Base-by-base conservation (phyloP, 306 rosid species). In the Potentilla sterilis region DNA sequence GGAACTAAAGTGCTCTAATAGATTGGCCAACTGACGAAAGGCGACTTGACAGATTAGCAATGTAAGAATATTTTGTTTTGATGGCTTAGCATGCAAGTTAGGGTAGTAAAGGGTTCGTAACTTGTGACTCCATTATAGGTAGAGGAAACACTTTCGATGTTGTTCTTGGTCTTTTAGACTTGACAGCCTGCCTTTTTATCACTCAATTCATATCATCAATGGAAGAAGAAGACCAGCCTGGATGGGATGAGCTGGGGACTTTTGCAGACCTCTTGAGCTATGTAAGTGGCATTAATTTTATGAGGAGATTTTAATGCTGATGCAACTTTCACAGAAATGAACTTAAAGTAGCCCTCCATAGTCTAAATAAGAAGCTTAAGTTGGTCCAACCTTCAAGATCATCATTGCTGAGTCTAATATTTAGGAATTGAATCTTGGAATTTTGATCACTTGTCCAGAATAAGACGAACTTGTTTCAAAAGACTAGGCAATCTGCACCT, bases 261-360 rank as follows among this genome's bases (percentile, higher is more conserved):
- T n/a, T n/a, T n/a, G 83, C 83, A 24, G 97, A 93, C 83, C 97
- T 93, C 78, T 76, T 93, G 87, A 80, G 80, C 80, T 88, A 88
- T 70, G 98, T 93, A 86, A 84, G 96, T 87, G 74, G 22, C 73
- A 66, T 46, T 6, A 7, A 67, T 72, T 41, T 7, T 11, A 42
- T 66, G 5, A 9, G 54, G 32, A 73, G 18, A 7, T 48, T 40
- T 19, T 16, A 64, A 46, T 64, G 41, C 19, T 55, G 62, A 65
- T 55, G 67, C 35, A 32, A 69, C 66, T 43, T 74, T 65, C 46
- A 49, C 44, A 73, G 37, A 48, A 15, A 28, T 41, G 4, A n/a
- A 66, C 70, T 66, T 16, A 37, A 28, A 2, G 38, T 62, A 62
- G 43, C 43, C 42, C 67, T 62, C 9, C 2, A 62, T 57, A 10